Base-by-base conservation (phyloP, 768 basidiomycete genomes). In the Chiua virens region DNA sequence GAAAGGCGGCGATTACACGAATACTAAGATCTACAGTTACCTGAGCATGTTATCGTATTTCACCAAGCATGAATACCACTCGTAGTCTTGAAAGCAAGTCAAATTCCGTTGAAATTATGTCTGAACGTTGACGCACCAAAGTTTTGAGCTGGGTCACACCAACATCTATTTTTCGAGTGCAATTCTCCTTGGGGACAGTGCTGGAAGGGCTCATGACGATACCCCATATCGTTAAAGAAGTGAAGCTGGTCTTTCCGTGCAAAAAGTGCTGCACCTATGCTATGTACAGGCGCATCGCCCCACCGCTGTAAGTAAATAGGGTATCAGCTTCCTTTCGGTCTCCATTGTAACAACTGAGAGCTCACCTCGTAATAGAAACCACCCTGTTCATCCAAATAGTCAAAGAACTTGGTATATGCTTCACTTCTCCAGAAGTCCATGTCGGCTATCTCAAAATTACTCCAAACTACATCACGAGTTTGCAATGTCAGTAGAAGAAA, bases 331-430 rank as follows among this genome's bases (percentile, higher is more conserved):
- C 34, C 34, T 42, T 30, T 36, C 27, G 34, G 18, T 11, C 21
- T n/a, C 21, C 18, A 38, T 8, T 28, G n/a, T 35, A 27, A 43
- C 34, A 7, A 55, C 45, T 22, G 14, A 11, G 34, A 28, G 64
- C 73, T 10, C 25, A 87, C 87, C 83, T 93, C 92, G 61, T 93
- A 94, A 72, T 94, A 94, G 70, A 95, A 93, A 5, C 93, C 93
- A 35, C 93, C 93, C 42, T 82, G 80, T 2, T 77, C 70, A 57
- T 96, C 94, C 30, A 96, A 78, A 65, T 81, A 79, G 25, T 90
- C 81, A 60, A 96, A 96, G 73, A 87, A 95, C 42, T 82, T 79
- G 58, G 80, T 79, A 70, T 97, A 98, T 0, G 90, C 87, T 57
- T 91, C 84, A 1, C 79, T 75, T 50, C 92, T 75, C 90, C 92